A percentile compares a stretch with the other conserved stretches of the same genome.
phyloP scores from a whole-genome alignment of 495 filamentous ascomycete genomes.

The Aspergillus haitiensis region DNA sequence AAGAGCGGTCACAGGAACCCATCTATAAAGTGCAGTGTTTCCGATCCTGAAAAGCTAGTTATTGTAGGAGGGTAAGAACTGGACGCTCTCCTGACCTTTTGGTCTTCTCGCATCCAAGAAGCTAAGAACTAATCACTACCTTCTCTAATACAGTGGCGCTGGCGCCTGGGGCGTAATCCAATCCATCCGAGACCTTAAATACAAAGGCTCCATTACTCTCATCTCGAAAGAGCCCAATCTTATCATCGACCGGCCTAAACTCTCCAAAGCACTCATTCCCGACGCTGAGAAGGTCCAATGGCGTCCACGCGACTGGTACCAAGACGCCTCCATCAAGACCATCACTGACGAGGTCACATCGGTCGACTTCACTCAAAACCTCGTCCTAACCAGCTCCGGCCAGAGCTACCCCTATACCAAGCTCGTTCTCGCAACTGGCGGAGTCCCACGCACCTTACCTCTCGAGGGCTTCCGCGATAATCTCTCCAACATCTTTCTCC shows the following conservation, averaged over 20 bases:
- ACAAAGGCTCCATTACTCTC: conserved; percentile 76
- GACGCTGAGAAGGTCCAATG: conserved; percentile 75
- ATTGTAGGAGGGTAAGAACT: conserved; percentile 74
- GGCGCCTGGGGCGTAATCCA: conserved; percentile 79
- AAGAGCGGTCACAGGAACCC: conserved; percentile 71
- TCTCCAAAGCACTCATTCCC: conserved; percentile 90
- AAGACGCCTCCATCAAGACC: conserved; percentile 68
- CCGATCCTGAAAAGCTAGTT: conserved; percentile 68
- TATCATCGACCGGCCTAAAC: conserved; percentile 90
- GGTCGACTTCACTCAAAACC: conserved; percentile 73
- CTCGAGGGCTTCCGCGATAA: conserved; percentile 77
- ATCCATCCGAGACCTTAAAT: conserved; percentile 76
- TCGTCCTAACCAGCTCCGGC: conserved; percentile 69
- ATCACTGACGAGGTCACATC: conserved; percentile 71
- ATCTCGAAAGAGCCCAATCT: conserved; percentile 80
- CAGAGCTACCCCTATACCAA: conserved; percentile 76
- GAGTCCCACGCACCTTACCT: conserved; percentile 73
- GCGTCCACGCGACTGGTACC: conserved; percentile 74
- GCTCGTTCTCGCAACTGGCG: conserved; percentile 85
- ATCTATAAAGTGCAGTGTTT: conserved; percentile 68
- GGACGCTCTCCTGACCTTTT: not conserved
- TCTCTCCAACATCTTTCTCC: conserved; percentile 79
- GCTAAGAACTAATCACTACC: not conserved
- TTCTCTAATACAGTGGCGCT: conserved; percentile 56
- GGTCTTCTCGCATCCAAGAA: not conserved